Conservation (phyloP, 1,139 yeast species). For the Scheffersomyces illinoinensis region DNA sequence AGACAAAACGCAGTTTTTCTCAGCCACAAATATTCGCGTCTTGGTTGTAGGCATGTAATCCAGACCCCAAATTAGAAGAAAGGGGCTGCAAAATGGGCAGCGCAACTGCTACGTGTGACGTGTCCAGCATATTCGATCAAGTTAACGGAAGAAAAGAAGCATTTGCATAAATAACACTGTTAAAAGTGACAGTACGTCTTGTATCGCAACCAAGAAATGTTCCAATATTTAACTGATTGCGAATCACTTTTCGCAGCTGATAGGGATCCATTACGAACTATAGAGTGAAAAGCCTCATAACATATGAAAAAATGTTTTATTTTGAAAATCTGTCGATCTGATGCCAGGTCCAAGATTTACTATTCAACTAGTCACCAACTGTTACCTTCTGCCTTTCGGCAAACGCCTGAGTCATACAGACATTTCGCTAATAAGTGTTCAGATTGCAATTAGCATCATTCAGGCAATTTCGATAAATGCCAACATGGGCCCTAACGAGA, state of each 20-base stretch:
- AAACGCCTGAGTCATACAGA: not conserved
- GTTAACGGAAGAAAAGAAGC: too few relatives aligned
- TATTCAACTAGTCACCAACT: not conserved
- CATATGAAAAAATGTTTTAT: not conserved
- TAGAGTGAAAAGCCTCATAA: not conserved
- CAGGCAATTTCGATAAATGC: not conserved
- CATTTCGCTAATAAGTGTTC: not conserved
- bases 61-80: too few relatives aligned
- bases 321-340: too few relatives aligned
- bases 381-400: not conserved
- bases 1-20: not conserved
- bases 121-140: too few relatives aligned
- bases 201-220: not conserved
- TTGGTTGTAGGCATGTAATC: too few relatives aligned
- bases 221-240: not conserved
- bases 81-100: too few relatives aligned
- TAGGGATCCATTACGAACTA: not conserved
- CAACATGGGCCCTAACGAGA: not conserved
- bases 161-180: too few relatives aligned
- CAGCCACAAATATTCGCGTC: not conserved
- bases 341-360: not conserved
- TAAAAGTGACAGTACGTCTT: not conserved
- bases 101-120: too few relatives aligned
- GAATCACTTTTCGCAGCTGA: not conserved
- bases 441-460: not conserved